These are phyloP conservation scores for Vachellia collinsii DNA, from an alignment of 306 rosid species.

Conservation along the genomic window DNA sequence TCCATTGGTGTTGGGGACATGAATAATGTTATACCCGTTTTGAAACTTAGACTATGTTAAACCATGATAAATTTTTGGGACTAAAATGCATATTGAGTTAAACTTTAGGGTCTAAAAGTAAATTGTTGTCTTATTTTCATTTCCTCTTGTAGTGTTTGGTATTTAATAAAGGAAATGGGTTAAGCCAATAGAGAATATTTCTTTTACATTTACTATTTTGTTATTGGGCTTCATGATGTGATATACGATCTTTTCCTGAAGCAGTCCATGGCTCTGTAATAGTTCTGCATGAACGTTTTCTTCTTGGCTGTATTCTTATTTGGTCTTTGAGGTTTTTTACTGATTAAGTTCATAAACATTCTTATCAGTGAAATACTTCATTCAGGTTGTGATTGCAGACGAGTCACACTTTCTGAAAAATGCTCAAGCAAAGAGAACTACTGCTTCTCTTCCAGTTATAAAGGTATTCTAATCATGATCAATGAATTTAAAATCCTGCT, in stretches of 20 bases:
- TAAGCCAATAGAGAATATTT: slow-evolving; percentile 8
- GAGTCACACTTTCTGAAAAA: slow-evolving; percentile 95
- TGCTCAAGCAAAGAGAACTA: slow-evolving; percentile 97
- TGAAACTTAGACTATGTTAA: background rate
- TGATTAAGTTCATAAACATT: slow-evolving; percentile 27
- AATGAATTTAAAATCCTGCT: slow-evolving; percentile 7
- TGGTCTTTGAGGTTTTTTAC: background rate
- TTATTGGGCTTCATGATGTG: slow-evolving; percentile 11
- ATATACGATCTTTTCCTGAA: slow-evolving; percentile 18
- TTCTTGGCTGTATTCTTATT: background rate
- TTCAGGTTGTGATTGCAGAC: slow-evolving; percentile 97
- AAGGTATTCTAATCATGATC: slow-evolving; percentile 55
- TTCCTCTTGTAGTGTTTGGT: background rate
- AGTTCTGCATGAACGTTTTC: slow-evolving; percentile 15
- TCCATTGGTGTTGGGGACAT: background rate
- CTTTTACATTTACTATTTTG: background rate
- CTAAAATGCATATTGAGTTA: background rate
- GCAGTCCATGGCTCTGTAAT: background rate
- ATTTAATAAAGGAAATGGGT: background rate
- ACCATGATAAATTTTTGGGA: background rate
- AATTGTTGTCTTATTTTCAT: background rate
- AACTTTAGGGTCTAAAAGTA: background rate
- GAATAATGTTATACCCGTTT: background rate
- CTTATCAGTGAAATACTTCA: slow-evolving; percentile 41
- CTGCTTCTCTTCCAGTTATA: slow-evolving; percentile 81